phyloP scores from a whole-genome alignment of 345 rosid genomes.

The Lepidium africanum region DNA sequence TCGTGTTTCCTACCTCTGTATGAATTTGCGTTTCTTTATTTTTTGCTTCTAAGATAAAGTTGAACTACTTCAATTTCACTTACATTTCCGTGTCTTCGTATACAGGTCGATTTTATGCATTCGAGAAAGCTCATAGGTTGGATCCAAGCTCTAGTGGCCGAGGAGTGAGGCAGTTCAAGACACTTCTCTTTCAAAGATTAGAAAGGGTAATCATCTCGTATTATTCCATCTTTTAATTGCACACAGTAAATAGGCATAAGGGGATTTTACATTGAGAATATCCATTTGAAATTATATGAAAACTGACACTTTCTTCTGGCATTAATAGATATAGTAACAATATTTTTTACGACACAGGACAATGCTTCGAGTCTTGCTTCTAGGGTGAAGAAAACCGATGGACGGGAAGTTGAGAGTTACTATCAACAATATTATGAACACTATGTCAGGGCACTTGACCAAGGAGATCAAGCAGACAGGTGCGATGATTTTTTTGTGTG shows the following conservation, averaged over 20 bases:
- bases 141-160: conserved; percentile 69
- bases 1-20: conserved; percentile 96
- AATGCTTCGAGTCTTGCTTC: conserved; percentile 95
- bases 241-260: not conserved
- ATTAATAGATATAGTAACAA: not conserved
- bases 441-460: conserved; percentile 82
- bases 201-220: conserved; percentile 52
- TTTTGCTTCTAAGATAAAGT: not conserved
- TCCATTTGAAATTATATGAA: not conserved
- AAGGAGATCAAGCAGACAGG: conserved; percentile 98
- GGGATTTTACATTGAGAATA: not conserved
- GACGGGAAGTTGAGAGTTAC: conserved; percentile 87
- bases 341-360: conserved; percentile 38
- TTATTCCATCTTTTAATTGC: not conserved
- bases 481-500: conserved; percentile 15
- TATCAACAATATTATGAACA: conserved; percentile 90
- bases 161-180: conserved; percentile 88
- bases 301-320: not conserved
- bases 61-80: not conserved
- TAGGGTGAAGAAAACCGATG: conserved; percentile 89
- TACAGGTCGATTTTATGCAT: conserved; percentile 80
- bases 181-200: conserved; percentile 64
- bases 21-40: not conserved
- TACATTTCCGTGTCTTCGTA: not conserved
- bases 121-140: conserved; percentile 83